phyloP scores from a whole-genome alignment of 208 protist genomes.

The Wallacemonas sp. region DNA sequence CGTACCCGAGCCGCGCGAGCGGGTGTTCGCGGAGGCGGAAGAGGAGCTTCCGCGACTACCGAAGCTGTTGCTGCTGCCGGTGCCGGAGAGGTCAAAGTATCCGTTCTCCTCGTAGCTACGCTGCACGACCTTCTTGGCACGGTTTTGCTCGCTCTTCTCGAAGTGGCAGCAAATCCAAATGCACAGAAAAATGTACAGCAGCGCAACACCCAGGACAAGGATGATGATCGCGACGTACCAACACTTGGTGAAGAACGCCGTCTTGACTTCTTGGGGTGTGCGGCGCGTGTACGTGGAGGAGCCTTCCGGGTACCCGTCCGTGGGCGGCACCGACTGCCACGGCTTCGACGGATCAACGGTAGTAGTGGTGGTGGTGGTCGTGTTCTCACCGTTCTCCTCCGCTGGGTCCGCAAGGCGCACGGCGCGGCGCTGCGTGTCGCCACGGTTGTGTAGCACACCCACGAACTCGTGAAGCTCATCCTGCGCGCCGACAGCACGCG shows the following conservation, averaged over 20 bases:
- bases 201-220: constrained; percentile 16
- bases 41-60: not conserved
- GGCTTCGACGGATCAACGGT: constrained; percentile 6
- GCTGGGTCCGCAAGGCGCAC: too few relatives aligned
- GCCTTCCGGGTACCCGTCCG: not conserved
- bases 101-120: constrained; percentile 21
- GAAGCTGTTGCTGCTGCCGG: not conserved
- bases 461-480: not conserved
- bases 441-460: not conserved
- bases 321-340: not conserved
- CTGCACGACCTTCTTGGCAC: constrained; percentile 30
- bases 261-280: not conserved
- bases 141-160: constrained; percentile 22
- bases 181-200: constrained; percentile 20
- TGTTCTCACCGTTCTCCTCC: not conserved
- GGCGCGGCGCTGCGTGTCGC: not conserved
- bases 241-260: constrained; percentile 20
- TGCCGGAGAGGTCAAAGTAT: constrained; percentile 22
- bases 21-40: too few relatives aligned
- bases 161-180: constrained; percentile 32
- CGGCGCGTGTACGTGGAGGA: constrained; percentile 14
- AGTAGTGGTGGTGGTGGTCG: not conserved
- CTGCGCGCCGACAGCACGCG: not conserved
- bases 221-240: constrained; percentile 44
- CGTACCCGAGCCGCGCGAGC: not conserved